Evolutionary conservation across 2,329 filamentous ascomycete genomes (phyloP).

Genomic region (Fusarium torulosum): DNA sequence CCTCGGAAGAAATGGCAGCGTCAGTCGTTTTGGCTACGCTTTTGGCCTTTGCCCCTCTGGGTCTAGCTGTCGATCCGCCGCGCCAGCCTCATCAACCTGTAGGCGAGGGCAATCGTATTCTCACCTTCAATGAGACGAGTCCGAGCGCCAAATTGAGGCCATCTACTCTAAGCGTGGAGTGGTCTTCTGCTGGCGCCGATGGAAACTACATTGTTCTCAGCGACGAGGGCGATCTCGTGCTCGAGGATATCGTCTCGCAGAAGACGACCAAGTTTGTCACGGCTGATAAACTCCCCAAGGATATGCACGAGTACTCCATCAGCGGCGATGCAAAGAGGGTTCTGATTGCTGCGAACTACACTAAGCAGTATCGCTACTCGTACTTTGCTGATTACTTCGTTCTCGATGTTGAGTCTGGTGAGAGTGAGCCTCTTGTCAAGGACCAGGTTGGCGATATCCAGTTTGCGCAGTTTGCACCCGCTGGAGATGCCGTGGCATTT

Average conservation of each 20-base stretch:
- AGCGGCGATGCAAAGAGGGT: conserved; percentile 70
- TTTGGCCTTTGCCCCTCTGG: conserved; percentile 37
- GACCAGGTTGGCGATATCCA: conserved; percentile 75
- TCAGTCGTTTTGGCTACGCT: conserved; percentile 31
- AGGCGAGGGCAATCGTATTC: conserved; percentile 66
- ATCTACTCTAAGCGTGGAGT: conserved; percentile 63
- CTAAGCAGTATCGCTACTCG: conserved; percentile 76
- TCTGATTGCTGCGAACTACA: conserved; percentile 73
- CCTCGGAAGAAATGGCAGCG: conserved; percentile 18
- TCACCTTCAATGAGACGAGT: conserved; percentile 72
- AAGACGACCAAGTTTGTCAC: conserved; percentile 68
- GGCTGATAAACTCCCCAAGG: conserved; percentile 67
- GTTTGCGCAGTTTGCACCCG: conserved; percentile 72
- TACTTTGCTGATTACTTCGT: conserved; percentile 77
- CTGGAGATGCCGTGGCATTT: conserved; percentile 71
- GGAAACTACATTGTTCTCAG: conserved; percentile 70
- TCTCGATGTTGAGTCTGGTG: conserved; percentile 69
- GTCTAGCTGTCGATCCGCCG: conserved; percentile 61
- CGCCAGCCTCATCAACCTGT: conserved; percentile 67
- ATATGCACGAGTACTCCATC: conserved; percentile 70
- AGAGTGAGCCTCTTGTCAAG: conserved; percentile 66
- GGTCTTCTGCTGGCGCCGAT: conserved; percentile 70
- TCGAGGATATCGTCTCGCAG: conserved; percentile 72
- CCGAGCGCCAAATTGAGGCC: conserved; percentile 60
- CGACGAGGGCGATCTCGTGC: conserved; percentile 65